These are phyloP conservation scores for Plasmodium gonderi DNA, from an alignment of 169 alveolate species.

Conservation along the genomic window DNA sequence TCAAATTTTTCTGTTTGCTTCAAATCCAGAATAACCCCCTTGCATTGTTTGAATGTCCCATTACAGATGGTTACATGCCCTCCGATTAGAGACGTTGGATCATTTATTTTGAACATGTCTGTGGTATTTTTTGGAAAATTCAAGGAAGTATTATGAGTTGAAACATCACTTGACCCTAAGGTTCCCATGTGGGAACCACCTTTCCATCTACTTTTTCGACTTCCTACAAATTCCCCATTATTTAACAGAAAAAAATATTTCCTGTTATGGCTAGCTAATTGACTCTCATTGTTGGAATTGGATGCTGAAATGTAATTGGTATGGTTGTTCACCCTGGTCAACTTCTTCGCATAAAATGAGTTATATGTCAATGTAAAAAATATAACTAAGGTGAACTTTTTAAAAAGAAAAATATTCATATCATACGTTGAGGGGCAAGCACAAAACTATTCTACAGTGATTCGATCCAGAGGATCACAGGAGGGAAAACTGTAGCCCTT, in stretches of 20 bases:
- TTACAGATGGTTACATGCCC: constrained; percentile 17
- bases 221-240: background rate
- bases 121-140: background rate
- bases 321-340: background rate
- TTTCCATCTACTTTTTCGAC: background rate
- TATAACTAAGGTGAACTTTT: background rate
- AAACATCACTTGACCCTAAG: too few species aligned
- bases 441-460: background rate
- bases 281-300: background rate
- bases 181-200: too few species aligned
- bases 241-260: background rate
- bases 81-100: constrained; percentile 9
- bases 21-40: constrained; percentile 52
- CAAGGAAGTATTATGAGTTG: too few species aligned
- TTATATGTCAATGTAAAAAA: background rate
- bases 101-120: constrained; percentile 14
- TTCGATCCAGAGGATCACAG: background rate
- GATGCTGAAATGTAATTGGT: background rate
- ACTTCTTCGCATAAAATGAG: background rate
- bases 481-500: too few species aligned
- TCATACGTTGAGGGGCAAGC: background rate
- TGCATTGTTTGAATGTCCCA: constrained; percentile 50
- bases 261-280: constrained; percentile 1
- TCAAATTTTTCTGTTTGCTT: constrained; percentile 42
- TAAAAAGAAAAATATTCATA: background rate